Evolutionary conservation across 495 filamentous ascomycete genomes (phyloP), one percentile per base, ranked within the genome.

Genomic region (Aspergillus sclerotioniger): DNA sequence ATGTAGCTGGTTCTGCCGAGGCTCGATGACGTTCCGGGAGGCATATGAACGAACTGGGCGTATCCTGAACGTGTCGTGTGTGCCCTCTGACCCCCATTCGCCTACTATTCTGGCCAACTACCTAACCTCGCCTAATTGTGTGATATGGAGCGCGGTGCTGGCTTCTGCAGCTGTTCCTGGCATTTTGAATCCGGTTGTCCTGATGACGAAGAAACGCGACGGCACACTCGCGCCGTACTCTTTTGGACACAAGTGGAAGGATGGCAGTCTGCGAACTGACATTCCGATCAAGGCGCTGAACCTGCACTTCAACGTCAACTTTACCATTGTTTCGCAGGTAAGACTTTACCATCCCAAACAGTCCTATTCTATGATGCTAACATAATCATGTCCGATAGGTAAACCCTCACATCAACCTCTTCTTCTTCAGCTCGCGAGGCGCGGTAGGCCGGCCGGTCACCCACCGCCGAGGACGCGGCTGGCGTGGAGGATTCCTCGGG

Each of bases 161-260:
- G 94, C 95, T 10, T 97, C 92, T 6, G 94, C 95, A 9, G 94
- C 94, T 13, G 94, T 98, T 6, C 94, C 94, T 0, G 94, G 95
- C 0, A 98, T 98, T 58, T 76, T 96, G 50, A 96, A 96, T 65
- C 95, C 95, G 0, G 92, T 98, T 2, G 92, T 98, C 2, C 75
- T 98, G 39, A 97, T 98, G 94, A 93, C 87, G 80, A 98, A 98
- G 73, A 89, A 79, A 62, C 78, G 78, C 21, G 80, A 88, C 54
- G 92, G 92, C 1, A 84, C 76, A 2, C 80, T 98, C 1, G 80
- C 78, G 0, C 93, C 93, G 0, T 98, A 96, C 68, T 90, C 87
- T 3, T 96, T 97, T 66, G 93, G 92, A 0, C 90, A 96, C 73
- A 97, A 96, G 74, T 98, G 95, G 95, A 98, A 98, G 72, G 94